A percentile compares a stretch with the other conserved stretches of the same genome.
Evolutionary conservation across 2,329 filamentous ascomycete species (phyloP).

Genomic region (Fusarium penzigii): DNA sequence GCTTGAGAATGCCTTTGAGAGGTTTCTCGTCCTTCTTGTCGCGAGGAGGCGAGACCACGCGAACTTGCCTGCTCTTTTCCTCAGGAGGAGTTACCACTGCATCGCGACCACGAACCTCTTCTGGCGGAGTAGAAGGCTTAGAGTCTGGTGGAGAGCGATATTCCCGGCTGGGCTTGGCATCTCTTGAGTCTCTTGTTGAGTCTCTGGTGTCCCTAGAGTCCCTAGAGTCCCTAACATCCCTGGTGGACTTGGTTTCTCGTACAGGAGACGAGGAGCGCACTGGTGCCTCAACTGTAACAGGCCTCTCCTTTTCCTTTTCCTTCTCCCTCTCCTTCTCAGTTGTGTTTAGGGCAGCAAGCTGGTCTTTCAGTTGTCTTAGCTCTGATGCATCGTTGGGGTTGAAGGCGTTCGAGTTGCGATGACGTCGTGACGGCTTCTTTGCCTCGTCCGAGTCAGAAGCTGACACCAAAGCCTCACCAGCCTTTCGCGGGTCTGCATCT

Average conservation of each 20-base stretch:
- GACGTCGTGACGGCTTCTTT: conserved; percentile 40
- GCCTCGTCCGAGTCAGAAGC: conserved; percentile 45
- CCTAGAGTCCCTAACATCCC: conserved; percentile 1
- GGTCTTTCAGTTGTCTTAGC: conserved; percentile 51
- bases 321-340: conserved; percentile 27
- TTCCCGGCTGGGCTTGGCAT: conserved; percentile 14
- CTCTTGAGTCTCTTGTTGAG: too few species aligned
- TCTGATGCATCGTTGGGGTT: conserved; percentile 55
- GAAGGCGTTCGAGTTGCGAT: conserved; percentile 44
- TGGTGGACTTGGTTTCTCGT: conserved; percentile 11
- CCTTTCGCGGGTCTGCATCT: conserved; percentile 41
- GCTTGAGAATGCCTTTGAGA: conserved; percentile 83
- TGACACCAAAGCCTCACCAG: conserved; percentile 36
- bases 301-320: conserved; percentile 25
- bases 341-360: conserved; percentile 45
- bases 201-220: too few species aligned
- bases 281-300: conserved; percentile 23
- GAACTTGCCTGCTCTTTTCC: conserved; percentile 54
- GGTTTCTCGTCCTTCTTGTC: conserved; percentile 66
- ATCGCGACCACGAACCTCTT: conserved; percentile 47
- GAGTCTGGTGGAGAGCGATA: conserved; percentile 13
- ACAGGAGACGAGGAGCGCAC: conserved; percentile 24
- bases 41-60: conserved; percentile 72
- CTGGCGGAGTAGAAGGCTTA: conserved; percentile 17
- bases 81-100: conserved; percentile 34